Percentiles rank a stretch among this genome's conserved stretches.
These are phyloP conservation scores for Hypsizygus ulmarius DNA, from an alignment of 1,284 basidiomycete species.

Conservation along the genomic window DNA sequence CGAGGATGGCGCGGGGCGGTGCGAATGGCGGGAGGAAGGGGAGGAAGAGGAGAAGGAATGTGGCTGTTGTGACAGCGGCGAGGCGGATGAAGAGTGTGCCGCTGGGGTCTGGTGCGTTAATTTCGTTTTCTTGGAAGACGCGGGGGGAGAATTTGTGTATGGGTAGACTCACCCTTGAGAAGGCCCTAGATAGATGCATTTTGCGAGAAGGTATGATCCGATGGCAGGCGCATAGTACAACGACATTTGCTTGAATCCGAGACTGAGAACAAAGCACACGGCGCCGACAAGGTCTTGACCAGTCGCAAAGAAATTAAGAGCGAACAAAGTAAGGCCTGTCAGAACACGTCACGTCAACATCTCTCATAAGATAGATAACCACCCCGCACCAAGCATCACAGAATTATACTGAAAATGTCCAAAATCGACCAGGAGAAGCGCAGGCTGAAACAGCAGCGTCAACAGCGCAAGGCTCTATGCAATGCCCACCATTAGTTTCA, in stretches of 20 bases:
- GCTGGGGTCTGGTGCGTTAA: slow-evolving; percentile 33
- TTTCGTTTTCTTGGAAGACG: background rate
- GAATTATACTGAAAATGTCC: slow-evolving; percentile 95
- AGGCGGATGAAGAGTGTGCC: slow-evolving; percentile 67
- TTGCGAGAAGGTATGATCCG: slow-evolving; percentile 80
- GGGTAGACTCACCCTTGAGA: slow-evolving; percentile 56
- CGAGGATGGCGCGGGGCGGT: slow-evolving; percentile 47
- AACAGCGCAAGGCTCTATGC: slow-evolving; percentile 71
- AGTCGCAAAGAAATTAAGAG: slow-evolving; percentile 66
- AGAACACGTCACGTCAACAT: slow-evolving; percentile 7
- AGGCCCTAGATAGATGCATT: slow-evolving; percentile 72
- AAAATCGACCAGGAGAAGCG: slow-evolving; percentile 81
- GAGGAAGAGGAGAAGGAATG: slow-evolving; percentile 70
- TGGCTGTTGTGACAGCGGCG: slow-evolving; percentile 51
- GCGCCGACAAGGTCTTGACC: slow-evolving; percentile 76
- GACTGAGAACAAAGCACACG: slow-evolving; percentile 76
- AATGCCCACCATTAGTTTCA: background rate
- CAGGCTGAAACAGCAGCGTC: slow-evolving; percentile 80
- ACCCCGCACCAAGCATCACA: slow-evolving; percentile 80
- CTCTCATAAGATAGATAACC: background rate
- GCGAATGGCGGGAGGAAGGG: slow-evolving; percentile 71
- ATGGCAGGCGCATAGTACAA: slow-evolving; percentile 92
- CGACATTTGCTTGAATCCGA: slow-evolving; percentile 95
- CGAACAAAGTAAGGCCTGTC: slow-evolving; percentile 73
- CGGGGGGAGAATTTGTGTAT: background rate